Base-by-base conservation (phyloP, 2,329 filamentous ascomycete genomes). In the Fusarium coicis region DNA sequence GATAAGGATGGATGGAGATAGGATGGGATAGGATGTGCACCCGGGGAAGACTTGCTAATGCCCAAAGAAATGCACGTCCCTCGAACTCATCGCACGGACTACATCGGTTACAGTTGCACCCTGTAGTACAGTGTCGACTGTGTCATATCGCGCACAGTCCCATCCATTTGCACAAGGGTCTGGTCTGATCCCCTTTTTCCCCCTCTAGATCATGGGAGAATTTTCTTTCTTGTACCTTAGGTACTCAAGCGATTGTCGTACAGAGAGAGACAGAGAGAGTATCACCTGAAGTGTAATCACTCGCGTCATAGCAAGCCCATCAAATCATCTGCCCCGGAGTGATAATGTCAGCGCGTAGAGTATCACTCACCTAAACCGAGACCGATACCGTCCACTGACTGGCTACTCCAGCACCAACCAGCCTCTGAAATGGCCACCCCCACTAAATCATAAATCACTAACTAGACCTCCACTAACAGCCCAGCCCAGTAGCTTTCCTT, bases 61-160 rank as follows among this genome's bases (percentile, higher is more conserved):
- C 70, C 70, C 61, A 73, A 71, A 56, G 54, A 73, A 54, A 73
- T 60, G 70, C 70, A 73, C 70, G 66, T 67, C 70, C 70, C 61
- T 23, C 34, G 16, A 57, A 50, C 61, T 63, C 43, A n/a, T 63
- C 61, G 70, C 70, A 73, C 70, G 70, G 70, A 73, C 70, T 73
- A 34, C 30, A 44, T 53, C 28, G 47, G 67, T 40, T 52, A 63
- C 43, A 43, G 32, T 56, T 67, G 55, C 66, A 61, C 42, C 55
- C 57, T 34, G 69, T 54, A 7, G 23, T 66, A 72, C 70, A 46
- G 70, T 72, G 70, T 61, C 46, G 70, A 71, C 66, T 63, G 30
- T 37, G 16, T n/a, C 1, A 4, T 16, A 21, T 37, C 15, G 18
- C 54, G 62, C 70, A 73, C 70, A 73, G 61, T 73, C 34, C 40